Base-by-base conservation (phyloP, 129 eudicot genomes). In the Pseudognaphalium luteoalbum region DNA sequence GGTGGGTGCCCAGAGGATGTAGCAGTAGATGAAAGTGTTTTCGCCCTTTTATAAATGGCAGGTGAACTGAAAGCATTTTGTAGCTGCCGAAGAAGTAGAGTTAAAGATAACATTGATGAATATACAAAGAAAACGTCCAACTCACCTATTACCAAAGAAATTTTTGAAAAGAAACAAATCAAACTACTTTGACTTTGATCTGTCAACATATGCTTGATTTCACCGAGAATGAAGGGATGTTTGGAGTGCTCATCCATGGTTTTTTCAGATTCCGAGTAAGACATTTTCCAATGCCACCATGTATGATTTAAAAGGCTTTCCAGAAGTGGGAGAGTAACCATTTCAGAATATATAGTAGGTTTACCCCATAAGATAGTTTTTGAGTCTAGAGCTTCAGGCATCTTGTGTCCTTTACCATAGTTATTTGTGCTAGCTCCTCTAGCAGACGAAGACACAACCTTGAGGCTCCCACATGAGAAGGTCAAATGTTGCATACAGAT, bases 161-260 rank as follows among this genome's bases (percentile, higher is more conserved):
- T 89, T 29, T 83, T 85, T 44, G 37, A 66, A 41, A 83, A 70
- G 76, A 70, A 81, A 68, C 76, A 60, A 81, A 74, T 80, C 76
- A 62, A 66, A 75, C 70, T 78, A 35, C 63, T 64, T 29, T 35
- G 63, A 37, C 74, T 76, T 44, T 83, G 80, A 82, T 84, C 85
- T 22, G 81, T 69, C 81, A 81, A 65, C 68, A 63, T 84, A 63
- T 72, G 70, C 68, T 80, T 82, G 37, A 85, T 80, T 69, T 83
- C 92, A 80, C 87, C 84, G 68, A 91, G 84, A 84, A 88, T 77
- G 79, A 82, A 91, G 17, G 99, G 94, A 65, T 67, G 54, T 35
- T 75, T 84, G 68, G 69, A 30, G 78, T 30, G 61, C 50, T 72
- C 70, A 35, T 56, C 68, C 29, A 41, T 66, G 71, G 70, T 77